phyloP scores from a whole-genome alignment of 352 stramenopile species.

The Pythium dissotocum region DNA sequence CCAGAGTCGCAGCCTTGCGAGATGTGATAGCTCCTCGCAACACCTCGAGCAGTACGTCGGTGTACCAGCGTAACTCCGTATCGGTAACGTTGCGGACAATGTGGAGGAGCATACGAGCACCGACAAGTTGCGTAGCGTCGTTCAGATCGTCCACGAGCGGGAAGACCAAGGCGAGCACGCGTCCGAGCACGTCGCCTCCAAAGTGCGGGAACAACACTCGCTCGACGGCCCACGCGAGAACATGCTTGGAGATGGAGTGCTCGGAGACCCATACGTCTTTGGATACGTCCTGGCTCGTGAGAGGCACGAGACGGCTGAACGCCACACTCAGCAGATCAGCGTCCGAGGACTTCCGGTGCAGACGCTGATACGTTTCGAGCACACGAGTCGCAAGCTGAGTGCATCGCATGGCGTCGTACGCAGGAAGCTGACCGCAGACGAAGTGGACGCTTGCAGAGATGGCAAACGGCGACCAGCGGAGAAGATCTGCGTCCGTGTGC shows the following conservation, averaged over 20 bases:
- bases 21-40: conserved; percentile 62
- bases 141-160: conserved; percentile 76
- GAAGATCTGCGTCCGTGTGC: conserved; percentile 5
- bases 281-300: conserved; percentile 49
- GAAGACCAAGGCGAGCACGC: conserved; percentile 74
- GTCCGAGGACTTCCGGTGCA: conserved; percentile 7
- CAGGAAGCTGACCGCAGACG: conserved; percentile 25
- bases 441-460: conserved; percentile 25
- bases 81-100: conserved; percentile 60
- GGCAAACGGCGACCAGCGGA: conserved; percentile 31
- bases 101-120: conserved; percentile 59
- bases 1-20: conserved; percentile 54
- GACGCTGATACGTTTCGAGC: conserved; percentile 15
- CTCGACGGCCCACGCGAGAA: conserved; percentile 52
- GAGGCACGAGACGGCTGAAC: conserved; percentile 22
- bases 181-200: conserved; percentile 68
- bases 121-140: conserved; percentile 61
- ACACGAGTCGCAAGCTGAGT: conserved; percentile 6
- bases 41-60: conserved; percentile 75
- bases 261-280: conserved; percentile 71
- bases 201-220: conserved; percentile 64
- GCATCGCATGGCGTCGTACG: conserved; percentile 28
- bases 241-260: conserved; percentile 50
- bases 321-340: background rate
- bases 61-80: conserved; percentile 83